Evolutionary conservation across 129 eudicot species (phyloP).

Genomic region (Helichrysum umbraculigerum): DNA sequence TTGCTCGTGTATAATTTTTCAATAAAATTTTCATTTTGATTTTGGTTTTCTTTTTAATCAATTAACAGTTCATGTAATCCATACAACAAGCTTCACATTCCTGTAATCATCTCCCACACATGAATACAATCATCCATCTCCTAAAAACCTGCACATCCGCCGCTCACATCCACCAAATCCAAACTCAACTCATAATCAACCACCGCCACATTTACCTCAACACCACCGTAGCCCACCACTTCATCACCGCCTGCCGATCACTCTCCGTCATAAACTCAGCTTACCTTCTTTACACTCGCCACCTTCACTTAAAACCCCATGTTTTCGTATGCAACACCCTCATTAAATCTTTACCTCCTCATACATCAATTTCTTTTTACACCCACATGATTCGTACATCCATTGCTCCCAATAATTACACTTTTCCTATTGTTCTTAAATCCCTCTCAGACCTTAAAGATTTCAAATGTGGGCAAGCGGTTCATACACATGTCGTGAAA

Average conservation of each 20-base stretch:
- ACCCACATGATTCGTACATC: neutral
- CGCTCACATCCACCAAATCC: slow-evolving; percentile 57
- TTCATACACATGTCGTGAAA: slow-evolving; percentile 51
- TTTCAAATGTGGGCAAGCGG: slow-evolving; percentile 29
- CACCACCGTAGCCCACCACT: slow-evolving; percentile 50
- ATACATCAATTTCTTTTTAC: slow-evolving; percentile 33
- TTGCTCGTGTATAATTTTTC: too few relatives aligned
- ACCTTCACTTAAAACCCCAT: slow-evolving; percentile 39
- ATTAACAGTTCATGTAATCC: too few relatives aligned
- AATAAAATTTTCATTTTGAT: too few relatives aligned
- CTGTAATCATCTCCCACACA: neutral
- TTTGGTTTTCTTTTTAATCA: too few relatives aligned
- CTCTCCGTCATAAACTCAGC: slow-evolving; percentile 42
- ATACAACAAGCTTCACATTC: too few relatives aligned
- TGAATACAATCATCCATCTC: slow-evolving; percentile 23
- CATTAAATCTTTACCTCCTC: slow-evolving; percentile 39
- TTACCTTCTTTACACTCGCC: slow-evolving; percentile 40
- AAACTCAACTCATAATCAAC: slow-evolving; percentile 53
- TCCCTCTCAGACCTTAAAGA: slow-evolving; percentile 43
- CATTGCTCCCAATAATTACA: slow-evolving; percentile 51
- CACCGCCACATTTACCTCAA: slow-evolving; percentile 46
- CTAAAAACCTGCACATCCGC: slow-evolving; percentile 40
- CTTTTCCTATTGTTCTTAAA: slow-evolving; percentile 65
- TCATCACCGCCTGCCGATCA: slow-evolving; percentile 51
- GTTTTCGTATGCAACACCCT: slow-evolving; percentile 47